Base-by-base conservation (phyloP, 2,329 filamentous ascomycete species). In the Dothidotthia symphoricarpi region DNA sequence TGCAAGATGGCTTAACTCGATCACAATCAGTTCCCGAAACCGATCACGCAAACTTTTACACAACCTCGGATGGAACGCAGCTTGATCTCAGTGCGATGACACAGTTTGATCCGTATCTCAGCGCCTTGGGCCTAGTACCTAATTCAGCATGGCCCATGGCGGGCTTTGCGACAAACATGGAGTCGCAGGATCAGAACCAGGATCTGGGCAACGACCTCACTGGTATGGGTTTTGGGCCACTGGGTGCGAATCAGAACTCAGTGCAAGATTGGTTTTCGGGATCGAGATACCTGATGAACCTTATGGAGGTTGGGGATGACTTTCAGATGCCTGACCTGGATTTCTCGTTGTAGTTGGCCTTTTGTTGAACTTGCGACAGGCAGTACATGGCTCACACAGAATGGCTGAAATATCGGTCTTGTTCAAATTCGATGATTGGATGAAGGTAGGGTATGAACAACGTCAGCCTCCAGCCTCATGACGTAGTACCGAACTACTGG, bases 241-340 rank as follows among this genome's bases (percentile, higher is more conserved):
- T 45, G n/a, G 30, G 35, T n/a, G 45, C 39, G 2, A 41, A 39
- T 43, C 64, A 73, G 22, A 75, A 80, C 22, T 36, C 52, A 30
- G 63, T 84, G 42, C 77, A 77, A 2, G 80, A 82, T 45, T 85
- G 81, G 81, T 84, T 83, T 49, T 80, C 77, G 3, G 79, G 81
- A 1, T 84, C 79, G 42, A 73, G 76, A 37, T 81, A 83, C 51
- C 77, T 85, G 68, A 75, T 85, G 69, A 79, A 78, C 0, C 55
- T 85, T 39, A 60, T 85, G 56, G 82, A 85, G 27, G 55, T 44
- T 2, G 49, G 51, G 13, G 78, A 83, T 41, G 81, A 84, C 45
- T 41, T 58, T 32, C 55, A 57, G 17, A 66, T 66, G 59, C 54
- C 58, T 3, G 57, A 64, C 40, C 24, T 61, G 24, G 36, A 47